These are phyloP conservation scores for Camellia oleifera DNA, from an alignment of 179 eudicot species.

Conservation along the genomic window DNA sequence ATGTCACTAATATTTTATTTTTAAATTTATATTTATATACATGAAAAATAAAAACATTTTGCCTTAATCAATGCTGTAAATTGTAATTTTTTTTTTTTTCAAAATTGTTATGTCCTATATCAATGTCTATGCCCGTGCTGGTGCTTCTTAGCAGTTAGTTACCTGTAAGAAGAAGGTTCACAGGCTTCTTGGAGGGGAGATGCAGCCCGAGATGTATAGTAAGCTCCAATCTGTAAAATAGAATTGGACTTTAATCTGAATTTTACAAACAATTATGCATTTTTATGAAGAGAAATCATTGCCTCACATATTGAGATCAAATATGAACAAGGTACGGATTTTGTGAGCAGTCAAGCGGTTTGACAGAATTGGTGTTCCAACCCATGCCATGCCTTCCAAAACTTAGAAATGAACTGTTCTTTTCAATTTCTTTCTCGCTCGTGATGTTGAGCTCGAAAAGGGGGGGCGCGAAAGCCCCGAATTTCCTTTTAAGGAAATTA, in stretches of 20 bases:
- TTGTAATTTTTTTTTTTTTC: background rate
- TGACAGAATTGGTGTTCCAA: background rate
- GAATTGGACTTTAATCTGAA: background rate
- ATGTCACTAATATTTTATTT: background rate
- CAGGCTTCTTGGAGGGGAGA: conserved; percentile 26
- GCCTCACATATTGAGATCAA: background rate
- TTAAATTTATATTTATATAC: no score
- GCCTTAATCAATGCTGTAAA: no score
- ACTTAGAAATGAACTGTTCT: background rate
- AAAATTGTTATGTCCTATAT: no score
- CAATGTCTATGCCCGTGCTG: no score
- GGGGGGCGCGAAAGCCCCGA: no score
- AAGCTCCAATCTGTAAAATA: conserved; percentile 26
- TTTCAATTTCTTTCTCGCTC: background rate
- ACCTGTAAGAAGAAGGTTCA: conserved; percentile 26
- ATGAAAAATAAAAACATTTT: no score
- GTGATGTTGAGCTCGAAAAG: no score
- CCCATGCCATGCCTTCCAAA: no score
- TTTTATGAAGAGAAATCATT: background rate
- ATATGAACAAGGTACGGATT: background rate
- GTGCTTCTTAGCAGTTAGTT: background rate
- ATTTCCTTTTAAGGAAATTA: no score
- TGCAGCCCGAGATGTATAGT: conserved; percentile 23
- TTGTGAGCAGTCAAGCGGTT: background rate
- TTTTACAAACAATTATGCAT: background rate